Conservation (phyloP, 306 rosid species). For the Fagus sylvatica region DNA sequence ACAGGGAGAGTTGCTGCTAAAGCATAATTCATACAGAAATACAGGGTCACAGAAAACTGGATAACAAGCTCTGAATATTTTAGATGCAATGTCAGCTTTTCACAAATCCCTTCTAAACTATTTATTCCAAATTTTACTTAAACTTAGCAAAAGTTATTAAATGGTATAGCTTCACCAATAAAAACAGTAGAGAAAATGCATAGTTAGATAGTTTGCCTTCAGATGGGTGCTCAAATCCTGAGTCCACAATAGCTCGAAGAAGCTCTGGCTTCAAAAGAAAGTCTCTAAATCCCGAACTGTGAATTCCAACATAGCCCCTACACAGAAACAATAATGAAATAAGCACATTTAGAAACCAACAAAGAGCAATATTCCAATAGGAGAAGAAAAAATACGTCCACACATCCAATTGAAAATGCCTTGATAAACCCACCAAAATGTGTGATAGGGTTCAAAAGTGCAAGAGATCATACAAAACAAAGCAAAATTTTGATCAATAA, state of each 20-base stretch:
- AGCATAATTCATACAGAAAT: not conserved
- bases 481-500: no score
- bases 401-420: no score
- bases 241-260: conserved; percentile 96
- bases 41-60: not conserved
- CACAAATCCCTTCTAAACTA: not conserved
- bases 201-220: conserved; percentile 63
- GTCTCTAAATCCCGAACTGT: conserved; percentile 99
- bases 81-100: not conserved
- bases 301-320: conserved; percentile 99
- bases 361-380: not conserved
- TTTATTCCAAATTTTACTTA: not conserved
- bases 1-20: not conserved
- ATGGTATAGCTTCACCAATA: not conserved
- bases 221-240: conserved; percentile 99
- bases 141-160: not conserved
- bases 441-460: no score
- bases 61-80: not conserved
- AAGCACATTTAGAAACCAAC: not conserved
- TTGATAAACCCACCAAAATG: no score
- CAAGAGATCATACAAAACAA: no score
- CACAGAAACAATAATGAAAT: not conserved
- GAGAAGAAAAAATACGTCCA: not conserved
- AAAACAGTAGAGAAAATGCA: not conserved
- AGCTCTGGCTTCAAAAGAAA: conserved; percentile 99